phyloP scores from a whole-genome alignment of 1,139 yeast species.

The Sugiyamaella pinicola region DNA sequence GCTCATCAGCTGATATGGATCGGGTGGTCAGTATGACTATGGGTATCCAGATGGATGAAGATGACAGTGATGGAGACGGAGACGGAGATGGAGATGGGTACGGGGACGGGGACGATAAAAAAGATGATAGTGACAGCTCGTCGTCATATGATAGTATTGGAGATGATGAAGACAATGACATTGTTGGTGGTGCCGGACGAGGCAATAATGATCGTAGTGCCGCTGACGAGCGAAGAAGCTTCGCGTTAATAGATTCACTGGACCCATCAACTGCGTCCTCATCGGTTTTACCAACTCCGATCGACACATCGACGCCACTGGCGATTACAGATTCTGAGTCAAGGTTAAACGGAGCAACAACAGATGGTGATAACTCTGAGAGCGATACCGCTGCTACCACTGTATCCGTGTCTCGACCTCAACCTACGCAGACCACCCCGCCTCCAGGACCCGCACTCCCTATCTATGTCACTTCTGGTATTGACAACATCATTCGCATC shows the following conservation, averaged over 20 bases:
- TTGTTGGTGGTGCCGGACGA: background rate
- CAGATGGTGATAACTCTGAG: background rate
- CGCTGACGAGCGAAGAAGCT: background rate
- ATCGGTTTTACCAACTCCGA: constrained; percentile 3
- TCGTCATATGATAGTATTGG: constrained; percentile 13
- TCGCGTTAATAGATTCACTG: constrained; percentile 11
- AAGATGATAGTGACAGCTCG: constrained; percentile 18
- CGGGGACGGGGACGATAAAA: constrained; percentile 7
- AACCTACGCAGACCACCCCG: background rate
- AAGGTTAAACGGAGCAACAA: background rate
- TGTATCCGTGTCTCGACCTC: background rate
- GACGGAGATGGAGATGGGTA: constrained; percentile 9
- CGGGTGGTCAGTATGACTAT: constrained; percentile 29
- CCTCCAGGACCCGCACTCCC: too few relatives aligned
- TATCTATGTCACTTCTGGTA: constrained; percentile 12
- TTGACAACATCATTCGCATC: constrained; percentile 11
- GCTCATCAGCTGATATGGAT: constrained; percentile 27
- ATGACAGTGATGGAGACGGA: background rate
- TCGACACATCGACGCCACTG: constrained; percentile 9
- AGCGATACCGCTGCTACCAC: background rate
- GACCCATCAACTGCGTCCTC: constrained; percentile 12
- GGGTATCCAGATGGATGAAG: background rate
- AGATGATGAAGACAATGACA: background rate
- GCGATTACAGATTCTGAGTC: constrained; percentile 5
- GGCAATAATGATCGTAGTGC: background rate